Conservation (phyloP, 768 basidiomycete genomes). For the Lactarius hengduanensis region DNA sequence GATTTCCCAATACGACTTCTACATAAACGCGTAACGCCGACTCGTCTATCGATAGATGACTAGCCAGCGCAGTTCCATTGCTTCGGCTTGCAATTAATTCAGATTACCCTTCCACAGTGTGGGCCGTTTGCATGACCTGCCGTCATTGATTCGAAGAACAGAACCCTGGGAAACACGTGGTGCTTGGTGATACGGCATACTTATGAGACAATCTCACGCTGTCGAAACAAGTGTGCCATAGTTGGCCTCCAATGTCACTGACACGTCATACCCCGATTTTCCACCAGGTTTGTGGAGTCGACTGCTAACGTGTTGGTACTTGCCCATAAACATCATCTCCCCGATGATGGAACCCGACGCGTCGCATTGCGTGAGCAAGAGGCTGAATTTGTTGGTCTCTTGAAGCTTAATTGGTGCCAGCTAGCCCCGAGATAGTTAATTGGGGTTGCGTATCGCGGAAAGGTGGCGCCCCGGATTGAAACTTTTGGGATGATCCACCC, state of each 20-base stretch:
- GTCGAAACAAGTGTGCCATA: background rate
- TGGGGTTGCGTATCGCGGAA: background rate
- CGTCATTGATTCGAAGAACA: background rate
- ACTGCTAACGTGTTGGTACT: background rate
- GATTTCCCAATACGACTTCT: constrained; percentile 78
- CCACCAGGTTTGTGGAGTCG: background rate
- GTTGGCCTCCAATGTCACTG: background rate
- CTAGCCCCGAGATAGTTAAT: background rate
- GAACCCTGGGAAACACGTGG: background rate
- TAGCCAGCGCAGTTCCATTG: background rate
- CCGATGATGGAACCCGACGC: background rate
- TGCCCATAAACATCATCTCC: background rate
- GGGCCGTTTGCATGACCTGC: background rate
- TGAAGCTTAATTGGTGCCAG: constrained; percentile 6
- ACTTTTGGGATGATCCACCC: background rate
- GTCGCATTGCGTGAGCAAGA: background rate
- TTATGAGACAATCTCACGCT: background rate
- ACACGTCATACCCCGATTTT: background rate
- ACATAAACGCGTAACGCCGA: constrained; percentile 45
- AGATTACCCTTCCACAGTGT: background rate
- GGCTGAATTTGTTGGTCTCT: background rate
- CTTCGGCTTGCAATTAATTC: background rate
- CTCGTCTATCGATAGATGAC: background rate
- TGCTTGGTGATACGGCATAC: background rate
- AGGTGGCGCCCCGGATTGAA: background rate